A percentile compares a stretch with the other conserved stretches of the same genome.
Conservation (phyloP, 169 alveolate species). For the Prorocentrum cordatum region DNA sequence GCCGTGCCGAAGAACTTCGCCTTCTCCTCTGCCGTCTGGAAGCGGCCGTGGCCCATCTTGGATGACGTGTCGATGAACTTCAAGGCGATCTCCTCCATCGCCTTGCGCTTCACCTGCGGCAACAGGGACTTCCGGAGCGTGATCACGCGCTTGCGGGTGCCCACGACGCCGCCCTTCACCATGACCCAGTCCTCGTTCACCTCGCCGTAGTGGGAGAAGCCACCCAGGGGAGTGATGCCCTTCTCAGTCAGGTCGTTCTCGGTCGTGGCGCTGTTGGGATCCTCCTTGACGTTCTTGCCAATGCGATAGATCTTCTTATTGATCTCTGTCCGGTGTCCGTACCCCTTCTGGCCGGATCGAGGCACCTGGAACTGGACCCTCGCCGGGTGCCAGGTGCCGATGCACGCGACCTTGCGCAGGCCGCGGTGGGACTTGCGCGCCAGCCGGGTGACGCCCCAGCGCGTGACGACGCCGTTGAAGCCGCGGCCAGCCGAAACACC, state of each 20-base stretch:
- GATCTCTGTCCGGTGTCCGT: slow-evolving; percentile 98
- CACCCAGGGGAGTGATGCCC: slow-evolving; percentile 99
- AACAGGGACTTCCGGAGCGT: slow-evolving; percentile 93
- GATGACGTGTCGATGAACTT: slow-evolving; percentile 99
- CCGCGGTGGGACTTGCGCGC: slow-evolving; percentile 99
- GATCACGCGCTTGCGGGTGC: slow-evolving; percentile 95
- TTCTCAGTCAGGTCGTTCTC: slow-evolving; percentile 96
- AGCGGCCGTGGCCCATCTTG: slow-evolving; percentile 99
- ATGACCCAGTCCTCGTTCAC: slow-evolving; percentile 96
- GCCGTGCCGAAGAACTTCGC: slow-evolving; percentile 90
- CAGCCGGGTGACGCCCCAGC: slow-evolving; percentile 99
- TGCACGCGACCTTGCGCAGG: slow-evolving; percentile 99
- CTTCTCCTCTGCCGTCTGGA: slow-evolving; percentile 99
- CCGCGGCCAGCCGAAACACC: slow-evolving; percentile 99
- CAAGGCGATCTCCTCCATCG: slow-evolving; percentile 90
- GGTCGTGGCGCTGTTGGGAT: slow-evolving; percentile 91
- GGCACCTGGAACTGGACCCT: slow-evolving; percentile 99
- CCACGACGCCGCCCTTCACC: slow-evolving; percentile 98
- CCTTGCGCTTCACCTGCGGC: slow-evolving; percentile 86
- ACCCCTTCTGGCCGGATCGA: slow-evolving; percentile 99
- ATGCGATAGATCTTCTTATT: slow-evolving; percentile 98
- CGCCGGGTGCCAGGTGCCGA: slow-evolving; percentile 99
- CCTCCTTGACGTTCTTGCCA: slow-evolving; percentile 87
- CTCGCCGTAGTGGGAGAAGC: slow-evolving; percentile 98
- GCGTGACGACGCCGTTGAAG: slow-evolving; percentile 95